Percentiles rank a stretch among this genome's conserved stretches.
Evolutionary conservation across 371 early-diverging fungal species (phyloP).

Genomic region (Mortierella sp.): DNA sequence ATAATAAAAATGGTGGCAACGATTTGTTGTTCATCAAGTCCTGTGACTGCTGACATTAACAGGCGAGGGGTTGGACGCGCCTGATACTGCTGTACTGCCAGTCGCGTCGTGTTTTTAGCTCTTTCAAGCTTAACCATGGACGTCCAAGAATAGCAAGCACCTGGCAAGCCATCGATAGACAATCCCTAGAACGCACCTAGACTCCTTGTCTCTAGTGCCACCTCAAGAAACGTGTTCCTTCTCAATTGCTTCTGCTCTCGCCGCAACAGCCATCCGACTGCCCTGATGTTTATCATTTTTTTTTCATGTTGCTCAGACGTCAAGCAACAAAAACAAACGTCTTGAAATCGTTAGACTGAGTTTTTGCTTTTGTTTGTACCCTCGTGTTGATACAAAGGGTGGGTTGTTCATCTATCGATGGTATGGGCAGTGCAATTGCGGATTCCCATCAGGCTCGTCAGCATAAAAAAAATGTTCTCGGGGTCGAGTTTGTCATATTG

Average conservation of each 20-base stretch:
- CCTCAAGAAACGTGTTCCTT: background rate
- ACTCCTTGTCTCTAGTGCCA: background rate
- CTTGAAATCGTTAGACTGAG: background rate
- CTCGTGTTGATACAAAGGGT: background rate
- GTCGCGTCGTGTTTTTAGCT: too few species aligned
- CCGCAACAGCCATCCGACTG: background rate
- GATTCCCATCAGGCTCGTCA: background rate
- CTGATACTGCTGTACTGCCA: background rate
- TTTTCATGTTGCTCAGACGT: background rate
- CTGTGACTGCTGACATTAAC: conserved; percentile 11
- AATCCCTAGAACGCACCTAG: background rate
- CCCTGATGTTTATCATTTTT: background rate
- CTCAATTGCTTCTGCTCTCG: background rate
- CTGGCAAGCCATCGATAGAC: too few species aligned
- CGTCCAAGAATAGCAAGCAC: background rate
- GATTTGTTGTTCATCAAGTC: background rate
- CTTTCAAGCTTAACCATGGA: background rate
- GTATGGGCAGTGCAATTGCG: background rate
- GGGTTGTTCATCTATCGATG: background rate
- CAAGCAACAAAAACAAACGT: background rate
- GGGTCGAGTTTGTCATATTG: background rate
- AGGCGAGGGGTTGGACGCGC: background rate
- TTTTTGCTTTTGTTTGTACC: background rate
- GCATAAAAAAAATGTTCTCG: background rate
- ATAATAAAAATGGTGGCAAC: conserved; percentile 10